Percentiles rank a stretch among this genome's conserved stretches.
phyloP scores from a whole-genome alignment of 805 yeast species.

The Candida pseudofarinosa region DNA sequence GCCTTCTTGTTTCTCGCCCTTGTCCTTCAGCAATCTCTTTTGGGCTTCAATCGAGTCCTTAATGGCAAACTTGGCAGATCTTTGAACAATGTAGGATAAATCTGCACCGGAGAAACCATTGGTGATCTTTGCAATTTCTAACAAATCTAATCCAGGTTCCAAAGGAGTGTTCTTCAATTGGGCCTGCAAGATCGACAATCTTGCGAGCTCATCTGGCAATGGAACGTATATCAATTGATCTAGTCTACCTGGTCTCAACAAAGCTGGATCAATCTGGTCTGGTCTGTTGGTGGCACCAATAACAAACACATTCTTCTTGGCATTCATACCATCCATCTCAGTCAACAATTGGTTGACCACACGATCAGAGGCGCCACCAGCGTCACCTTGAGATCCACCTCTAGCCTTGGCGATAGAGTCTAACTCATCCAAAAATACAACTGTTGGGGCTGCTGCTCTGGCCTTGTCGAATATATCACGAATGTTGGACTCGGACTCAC shows the following conservation, averaged over 20 bases:
- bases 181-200: conserved; percentile 88
- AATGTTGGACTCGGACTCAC: conserved; percentile 96
- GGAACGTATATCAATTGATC: conserved; percentile 99
- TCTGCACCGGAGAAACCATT: conserved; percentile 99
- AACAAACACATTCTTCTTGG: conserved; percentile 97
- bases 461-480: conserved; percentile 98
- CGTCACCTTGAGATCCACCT: conserved; percentile 87
- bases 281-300: conserved; percentile 99
- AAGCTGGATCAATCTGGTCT: conserved; percentile 98
- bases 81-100: conserved; percentile 92
- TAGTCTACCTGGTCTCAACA: conserved; percentile 97
- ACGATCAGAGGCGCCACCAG: conserved; percentile 95
- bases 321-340: conserved; percentile 99
- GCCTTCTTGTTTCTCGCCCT: conserved; percentile 35
- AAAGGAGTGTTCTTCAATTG: conserved; percentile 98
- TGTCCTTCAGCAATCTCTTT: conserved; percentile 30
- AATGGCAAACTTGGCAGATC: conserved; percentile 98
- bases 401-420: conserved; percentile 97
- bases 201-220: conserved; percentile 92
- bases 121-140: conserved; percentile 89
- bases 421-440: conserved; percentile 95
- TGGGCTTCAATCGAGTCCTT: conserved; percentile 93
- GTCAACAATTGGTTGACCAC: conserved; percentile 94
- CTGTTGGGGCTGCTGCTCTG: conserved; percentile 99
- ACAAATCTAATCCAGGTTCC: conserved; percentile 91